Base-by-base conservation (phyloP, 2,329 filamentous ascomycete genomes). In the Neofusicoccum sp. region DNA sequence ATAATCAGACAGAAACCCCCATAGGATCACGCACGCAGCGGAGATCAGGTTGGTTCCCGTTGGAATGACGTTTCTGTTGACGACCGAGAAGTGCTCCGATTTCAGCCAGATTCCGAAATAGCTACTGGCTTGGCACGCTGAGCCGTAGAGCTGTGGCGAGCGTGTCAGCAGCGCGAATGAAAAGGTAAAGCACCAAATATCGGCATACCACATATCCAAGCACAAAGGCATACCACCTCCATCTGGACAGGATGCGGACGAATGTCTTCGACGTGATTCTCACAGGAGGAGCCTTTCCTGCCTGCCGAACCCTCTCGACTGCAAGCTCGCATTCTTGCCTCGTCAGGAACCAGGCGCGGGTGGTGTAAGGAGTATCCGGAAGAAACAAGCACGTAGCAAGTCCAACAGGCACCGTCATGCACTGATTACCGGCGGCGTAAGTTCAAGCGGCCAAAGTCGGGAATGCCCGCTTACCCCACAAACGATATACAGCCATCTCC, bases 401-500 rank as follows among this genome's bases (percentile, higher is more conserved):
- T 2, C 47, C 47, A 20, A 51, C 47, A 3, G 47, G 47, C 4
- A 51, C 47, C 16, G 47, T 51, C 30, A 58, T 58, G 9, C 47
- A 51, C 47, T 51, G 6, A 4, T 5, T 31, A 11, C 3, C 6
- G 4, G 3, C n/a, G 4, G 14, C 2, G 72, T 66, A 61, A 75
- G 71, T 68, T 68, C 71, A 6, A 24, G 14, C 1, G 31, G n/a
- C n/a, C n/a, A n/a, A n/a, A n/a, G n/a, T 79, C 72, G 1, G 77
- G 77, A 4, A 79, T 62, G n/a, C 67, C 70, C 1, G 76, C 64
- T 51, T 16, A 75, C 63, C 48, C 73, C 75, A 26, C 58, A 57
- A 28, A 62, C 59, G 30, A 72, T 69, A 57, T 69, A 73, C 2
- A 72, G 61, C 69, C 69, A 70, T 63, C 69, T 68, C 68, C 67